Base-by-base conservation (phyloP, 2,329 filamentous ascomycete genomes). In the Fusarium pseudonygamai region DNA sequence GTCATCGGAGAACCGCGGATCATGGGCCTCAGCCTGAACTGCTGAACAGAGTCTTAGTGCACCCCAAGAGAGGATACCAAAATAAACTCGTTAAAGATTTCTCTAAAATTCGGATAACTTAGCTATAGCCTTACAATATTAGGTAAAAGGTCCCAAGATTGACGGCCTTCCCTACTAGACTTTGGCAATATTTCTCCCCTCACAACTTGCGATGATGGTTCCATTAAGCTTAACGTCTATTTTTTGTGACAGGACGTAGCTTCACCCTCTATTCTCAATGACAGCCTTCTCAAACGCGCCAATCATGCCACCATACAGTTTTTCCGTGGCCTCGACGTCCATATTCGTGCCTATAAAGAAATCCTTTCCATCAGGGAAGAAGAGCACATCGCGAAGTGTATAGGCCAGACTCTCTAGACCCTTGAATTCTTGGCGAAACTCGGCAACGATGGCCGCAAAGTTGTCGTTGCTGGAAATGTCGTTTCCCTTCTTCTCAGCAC, bases 201-300 rank as follows among this genome's bases (percentile, higher is more conserved):
- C n/a, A 5, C 22, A 5, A n/a, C 11, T n/a, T 9, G 6, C 5
- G 20, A 13, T n/a, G 0, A n/a, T n/a, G 2, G 3, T 2, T 7
- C 28, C 5, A 22, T 11, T 0, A 15, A 18, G 2, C 45, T 16
- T 16, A 16, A 36, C 16, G 15, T 9, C 34, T 13, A 32, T 32
- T 14, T 28, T 28, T 28, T 28, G 26, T 28, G 26, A 28, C 26
- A 28, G 7, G 26, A 5, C 26, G 26, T 28, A 28, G 7, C 26
- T 28, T 28, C 26, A 28, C 26, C 26, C 26, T 28, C 26, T 28
- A 28, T 28, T 26, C 1, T 16, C 7, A 16, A 16, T 0, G 2
- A 24, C 15, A 0, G 24, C 26, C 13, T 28, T 30, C 11, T 64
- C 39, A 22, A 70, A 65, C 0, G 46, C 52, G 7, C 12, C 8